Evolutionary conservation across 2,329 filamentous ascomycete species (phyloP), one percentile per base, ranked within the genome.

Genomic region (Orbilia javanica): DNA sequence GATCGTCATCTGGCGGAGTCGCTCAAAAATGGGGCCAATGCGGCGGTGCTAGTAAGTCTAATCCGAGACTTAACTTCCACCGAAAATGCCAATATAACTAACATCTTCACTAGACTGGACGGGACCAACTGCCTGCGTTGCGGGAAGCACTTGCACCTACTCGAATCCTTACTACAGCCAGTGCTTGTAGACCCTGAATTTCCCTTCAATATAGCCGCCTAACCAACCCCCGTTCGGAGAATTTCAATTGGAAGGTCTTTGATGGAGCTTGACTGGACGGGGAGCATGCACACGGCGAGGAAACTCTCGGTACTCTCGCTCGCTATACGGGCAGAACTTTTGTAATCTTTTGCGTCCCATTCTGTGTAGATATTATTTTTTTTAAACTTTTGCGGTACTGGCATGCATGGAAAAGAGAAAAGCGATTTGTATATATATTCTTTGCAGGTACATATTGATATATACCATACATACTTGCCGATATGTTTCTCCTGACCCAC

Each of bases 141-240:
- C 80, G 53, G 82, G 82, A 31, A n/a, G n/a, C n/a, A 82, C 80
- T 13, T 83, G 83, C 80, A 83, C 80, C 20, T 79, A 74, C 29
- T 75, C 77, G 18, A 81, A 79, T 72, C 76, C 82, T 20, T 82
- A 79, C 36, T 83, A 83, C 79, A 80, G 75, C 34, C 82, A 83
- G 79, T 83, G 70, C 52, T 53, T 74, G 62, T 74, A 74, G 50
- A 55, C n/a, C 1, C 8, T 34, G 13, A 25, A 50, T 46, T 27
- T 20, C 20, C 10, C 1, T 50, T 13, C 7, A 1, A 20, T 25
- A 20, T 50, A 50, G 4, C 25, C 18, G 46, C 7, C 10, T 50
- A 25, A 13, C 15, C 15, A n/a, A n/a, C 25, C 1, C 39, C 29
- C n/a, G n/a, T 36, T 27, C 15, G 13, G 29, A 8, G 1, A 44